phyloP scores from a whole-genome alignment of 1,284 basidiomycete species.

The Laetiporus sulphureus region DNA sequence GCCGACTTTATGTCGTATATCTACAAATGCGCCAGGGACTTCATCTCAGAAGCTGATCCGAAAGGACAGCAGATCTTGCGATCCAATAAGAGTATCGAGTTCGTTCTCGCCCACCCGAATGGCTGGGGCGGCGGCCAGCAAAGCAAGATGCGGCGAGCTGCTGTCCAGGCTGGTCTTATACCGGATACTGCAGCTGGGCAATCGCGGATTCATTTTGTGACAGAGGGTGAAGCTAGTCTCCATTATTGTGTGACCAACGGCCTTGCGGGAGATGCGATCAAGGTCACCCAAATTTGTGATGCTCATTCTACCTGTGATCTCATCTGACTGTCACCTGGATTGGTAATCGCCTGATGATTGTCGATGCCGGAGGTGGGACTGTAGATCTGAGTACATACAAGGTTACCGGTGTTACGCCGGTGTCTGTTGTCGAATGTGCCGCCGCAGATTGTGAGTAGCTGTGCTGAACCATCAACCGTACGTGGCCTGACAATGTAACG shows the following conservation, averaged over 20 bases:
- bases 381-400: no score
- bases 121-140: conserved; percentile 40
- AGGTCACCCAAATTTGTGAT: no score
- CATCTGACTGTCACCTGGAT: no score
- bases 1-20: conserved; percentile 50
- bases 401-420: no score
- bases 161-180: conserved; percentile 26
- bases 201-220: conserved; percentile 35
- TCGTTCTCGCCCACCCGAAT: conserved; percentile 36
- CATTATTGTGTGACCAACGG: conserved; percentile 38
- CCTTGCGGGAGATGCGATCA: conserved; percentile 29
- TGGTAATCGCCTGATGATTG: no score
- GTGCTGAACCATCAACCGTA: no score
- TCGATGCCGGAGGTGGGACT: no score
- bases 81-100: conserved; percentile 27
- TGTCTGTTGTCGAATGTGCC: no score
- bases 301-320: no score
- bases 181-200: conserved; percentile 22
- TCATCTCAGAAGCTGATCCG: conserved; percentile 42
- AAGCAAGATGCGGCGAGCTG: conserved; percentile 32
- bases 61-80: conserved; percentile 33
- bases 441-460: no score
- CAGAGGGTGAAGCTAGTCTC: conserved; percentile 45
- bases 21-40: conserved; percentile 34
- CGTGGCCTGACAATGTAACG: no score